A percentile compares a stretch with the other conserved stretches of the same genome.
phyloP scores from a whole-genome alignment of 2,329 filamentous ascomycete genomes.

The Juglanconis oblonga region DNA sequence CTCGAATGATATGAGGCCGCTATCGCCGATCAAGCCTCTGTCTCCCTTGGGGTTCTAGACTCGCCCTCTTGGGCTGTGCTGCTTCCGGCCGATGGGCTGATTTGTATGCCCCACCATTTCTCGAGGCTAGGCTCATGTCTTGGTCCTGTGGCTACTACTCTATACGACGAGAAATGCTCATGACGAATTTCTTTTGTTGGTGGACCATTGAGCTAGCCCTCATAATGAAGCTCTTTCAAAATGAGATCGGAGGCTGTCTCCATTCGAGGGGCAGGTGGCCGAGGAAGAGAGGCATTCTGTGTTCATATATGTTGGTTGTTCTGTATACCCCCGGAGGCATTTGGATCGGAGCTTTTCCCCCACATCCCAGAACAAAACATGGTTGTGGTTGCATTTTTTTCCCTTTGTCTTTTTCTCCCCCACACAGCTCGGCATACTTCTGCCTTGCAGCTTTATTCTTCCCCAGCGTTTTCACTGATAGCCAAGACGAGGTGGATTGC shows the following conservation, averaged over 20 bases:
- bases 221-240: background rate
- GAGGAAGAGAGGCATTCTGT: constrained; percentile 4
- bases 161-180: constrained; percentile 23
- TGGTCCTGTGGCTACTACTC: constrained; percentile 13
- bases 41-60: constrained; percentile 58
- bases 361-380: constrained; percentile 11
- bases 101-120: background rate
- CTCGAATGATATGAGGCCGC: constrained; percentile 47
- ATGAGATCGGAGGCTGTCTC: constrained; percentile 6
- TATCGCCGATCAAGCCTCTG: constrained; percentile 65
- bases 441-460: constrained; percentile 4
- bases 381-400: constrained; percentile 13
- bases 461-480: constrained; percentile 6
- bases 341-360: constrained; percentile 15
- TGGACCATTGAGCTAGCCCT: background rate
- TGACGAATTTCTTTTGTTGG: constrained; percentile 23
- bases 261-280: background rate
- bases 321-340: constrained; percentile 19
- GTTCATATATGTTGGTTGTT: constrained; percentile 15
- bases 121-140: constrained; percentile 16
- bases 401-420: background rate
- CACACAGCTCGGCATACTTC: constrained; percentile 1
- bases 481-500: constrained; percentile 4
- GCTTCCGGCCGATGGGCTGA: constrained; percentile 16
- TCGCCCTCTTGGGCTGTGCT: constrained; percentile 21